Percentiles rank a stretch among this genome's conserved stretches.
Evolutionary conservation across 2,329 filamentous ascomycete genomes (phyloP).

Genomic region (Ophiostoma sp.): DNA sequence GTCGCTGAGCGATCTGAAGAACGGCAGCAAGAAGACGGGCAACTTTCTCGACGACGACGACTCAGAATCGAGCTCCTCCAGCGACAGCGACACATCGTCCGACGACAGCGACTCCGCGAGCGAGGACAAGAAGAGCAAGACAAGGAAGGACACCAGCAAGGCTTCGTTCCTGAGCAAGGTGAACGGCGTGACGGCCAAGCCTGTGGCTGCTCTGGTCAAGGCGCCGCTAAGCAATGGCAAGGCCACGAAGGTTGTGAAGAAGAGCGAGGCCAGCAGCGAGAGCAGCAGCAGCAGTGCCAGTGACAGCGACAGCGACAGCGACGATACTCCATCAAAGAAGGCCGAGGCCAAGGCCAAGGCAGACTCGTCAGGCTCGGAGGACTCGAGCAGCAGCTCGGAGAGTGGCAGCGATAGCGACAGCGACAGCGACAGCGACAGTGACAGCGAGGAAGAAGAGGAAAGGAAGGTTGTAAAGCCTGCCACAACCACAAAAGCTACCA

Average conservation of each 20-base stretch:
- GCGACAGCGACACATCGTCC: constrained; percentile 21
- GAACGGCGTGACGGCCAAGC: not conserved
- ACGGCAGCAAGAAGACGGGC: constrained; percentile 5
- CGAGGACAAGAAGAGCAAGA: constrained; percentile 6
- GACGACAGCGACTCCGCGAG: constrained; percentile 19
- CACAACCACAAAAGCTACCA: not conserved
- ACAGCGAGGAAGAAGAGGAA: constrained; percentile 14
- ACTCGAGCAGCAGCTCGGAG: constrained; percentile 20
- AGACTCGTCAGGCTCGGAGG: constrained; percentile 1
- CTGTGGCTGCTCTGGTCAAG: not conserved
- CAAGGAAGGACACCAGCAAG: constrained; percentile 7
- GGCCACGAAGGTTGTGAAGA: constrained; percentile 7
- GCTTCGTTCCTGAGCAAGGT: constrained; percentile 24
- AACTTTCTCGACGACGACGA: constrained; percentile 25
- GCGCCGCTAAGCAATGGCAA: constrained; percentile 13
- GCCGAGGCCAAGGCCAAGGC: constrained; percentile 21
- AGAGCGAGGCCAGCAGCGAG: constrained; percentile 16
- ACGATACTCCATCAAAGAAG: constrained; percentile 23
- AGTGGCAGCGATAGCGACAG: constrained; percentile 25
- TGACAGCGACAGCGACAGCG: not conserved
- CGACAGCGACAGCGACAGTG: constrained; percentile 9
- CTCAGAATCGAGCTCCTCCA: constrained; percentile 26
- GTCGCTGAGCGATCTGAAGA: constrained; percentile 20
- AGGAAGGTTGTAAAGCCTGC: not conserved
- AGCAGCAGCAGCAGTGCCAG: not conserved